Percentiles rank a stretch among this genome's conserved stretches.
Evolutionary conservation across 768 basidiomycete genomes (phyloP).

Genomic region (Leccinum subgranulosum): DNA sequence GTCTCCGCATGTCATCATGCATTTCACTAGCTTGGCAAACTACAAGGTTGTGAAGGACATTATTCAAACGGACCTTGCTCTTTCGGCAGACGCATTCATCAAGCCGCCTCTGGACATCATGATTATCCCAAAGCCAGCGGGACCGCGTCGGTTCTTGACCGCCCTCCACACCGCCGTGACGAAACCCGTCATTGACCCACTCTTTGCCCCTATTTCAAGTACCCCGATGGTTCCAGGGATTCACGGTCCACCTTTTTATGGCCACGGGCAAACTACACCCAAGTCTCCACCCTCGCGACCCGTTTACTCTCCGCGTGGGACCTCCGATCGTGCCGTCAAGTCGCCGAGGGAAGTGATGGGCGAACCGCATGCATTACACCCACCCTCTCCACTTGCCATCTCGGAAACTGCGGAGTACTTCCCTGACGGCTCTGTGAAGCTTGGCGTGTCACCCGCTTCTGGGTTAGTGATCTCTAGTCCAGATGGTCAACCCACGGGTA

Average conservation of each 20-base stretch:
- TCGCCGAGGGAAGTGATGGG: conserved; percentile 47
- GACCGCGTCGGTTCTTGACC: conserved; percentile 89
- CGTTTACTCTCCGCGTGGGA: conserved; percentile 47
- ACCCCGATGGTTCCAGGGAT: conserved; percentile 79
- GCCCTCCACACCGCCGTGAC: conserved; percentile 88
- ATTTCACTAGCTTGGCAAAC: conserved; percentile 89
- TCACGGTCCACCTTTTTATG: conserved; percentile 45
- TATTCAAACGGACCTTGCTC: conserved; percentile 55
- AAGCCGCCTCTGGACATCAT: conserved; percentile 79
- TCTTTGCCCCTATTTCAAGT: conserved; percentile 92
- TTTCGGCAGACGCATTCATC: conserved; percentile 43
- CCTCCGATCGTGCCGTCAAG: conserved; percentile 59
- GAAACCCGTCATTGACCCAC: conserved; percentile 85
- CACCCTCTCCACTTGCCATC: conserved; percentile 69
- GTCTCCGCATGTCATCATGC: conserved; percentile 53
- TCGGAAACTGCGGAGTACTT: conserved; percentile 70
- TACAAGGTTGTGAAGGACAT: conserved; percentile 87
- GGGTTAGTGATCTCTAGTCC: conserved; percentile 90
- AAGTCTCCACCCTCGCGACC: conserved; percentile 44
- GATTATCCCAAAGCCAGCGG: conserved; percentile 96
- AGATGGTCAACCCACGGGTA: conserved; percentile 91
- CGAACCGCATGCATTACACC: conserved; percentile 40
- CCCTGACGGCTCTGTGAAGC: conserved; percentile 59
- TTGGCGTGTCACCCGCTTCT: conserved; percentile 75
- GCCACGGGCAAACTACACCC: conserved; percentile 30